Conservation (phyloP, 2,329 filamentous ascomycete species). For the Phaeomoniella chlamydospora region DNA sequence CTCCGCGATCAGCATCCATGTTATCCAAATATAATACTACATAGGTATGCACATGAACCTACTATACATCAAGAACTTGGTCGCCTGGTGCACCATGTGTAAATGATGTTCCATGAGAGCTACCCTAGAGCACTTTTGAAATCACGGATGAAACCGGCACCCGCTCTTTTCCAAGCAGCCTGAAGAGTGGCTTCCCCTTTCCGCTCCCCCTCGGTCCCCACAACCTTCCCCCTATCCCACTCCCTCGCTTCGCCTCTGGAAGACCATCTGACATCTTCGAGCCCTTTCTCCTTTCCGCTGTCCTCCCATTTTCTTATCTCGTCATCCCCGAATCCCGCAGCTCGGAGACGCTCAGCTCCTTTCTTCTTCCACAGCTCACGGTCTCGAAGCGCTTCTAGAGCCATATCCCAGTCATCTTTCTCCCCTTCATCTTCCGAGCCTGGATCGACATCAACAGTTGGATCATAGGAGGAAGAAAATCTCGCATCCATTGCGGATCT, state of each 20-base stretch:
- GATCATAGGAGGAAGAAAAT: slow-evolving; percentile 55
- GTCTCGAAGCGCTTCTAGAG: slow-evolving; percentile 64
- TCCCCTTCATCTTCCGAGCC: slow-evolving; percentile 35
- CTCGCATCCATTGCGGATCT: slow-evolving; percentile 61
- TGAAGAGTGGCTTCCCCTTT: slow-evolving; percentile 1
- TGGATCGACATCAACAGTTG: slow-evolving; percentile 25
- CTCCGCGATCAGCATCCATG: no score
- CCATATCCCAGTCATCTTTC: slow-evolving; percentile 63
- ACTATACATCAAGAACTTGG: no score
- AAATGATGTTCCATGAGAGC: no score
- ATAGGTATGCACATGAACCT: no score
- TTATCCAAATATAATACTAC: no score
- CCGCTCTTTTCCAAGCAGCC: slow-evolving; percentile 1
- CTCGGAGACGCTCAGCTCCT: slow-evolving; percentile 60
- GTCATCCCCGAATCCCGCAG: slow-evolving; percentile 64
- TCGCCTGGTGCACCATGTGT: no score
- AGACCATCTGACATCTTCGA: slow-evolving; percentile 60
- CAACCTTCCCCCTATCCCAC: slow-evolving; percentile 50
- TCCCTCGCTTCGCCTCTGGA: slow-evolving; percentile 53
- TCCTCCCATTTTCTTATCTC: slow-evolving; percentile 60
- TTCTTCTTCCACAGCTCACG: slow-evolving; percentile 63
- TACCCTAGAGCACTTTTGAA: slow-evolving; percentile 1
- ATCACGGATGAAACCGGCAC: not conserved
- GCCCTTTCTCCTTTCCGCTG: slow-evolving; percentile 41
- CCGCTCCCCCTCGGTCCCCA: not conserved